Evolutionary conservation across 805 yeast species (phyloP), one percentile per base, ranked within the genome.

Genomic region (Lipomyces starkeyi): DNA sequence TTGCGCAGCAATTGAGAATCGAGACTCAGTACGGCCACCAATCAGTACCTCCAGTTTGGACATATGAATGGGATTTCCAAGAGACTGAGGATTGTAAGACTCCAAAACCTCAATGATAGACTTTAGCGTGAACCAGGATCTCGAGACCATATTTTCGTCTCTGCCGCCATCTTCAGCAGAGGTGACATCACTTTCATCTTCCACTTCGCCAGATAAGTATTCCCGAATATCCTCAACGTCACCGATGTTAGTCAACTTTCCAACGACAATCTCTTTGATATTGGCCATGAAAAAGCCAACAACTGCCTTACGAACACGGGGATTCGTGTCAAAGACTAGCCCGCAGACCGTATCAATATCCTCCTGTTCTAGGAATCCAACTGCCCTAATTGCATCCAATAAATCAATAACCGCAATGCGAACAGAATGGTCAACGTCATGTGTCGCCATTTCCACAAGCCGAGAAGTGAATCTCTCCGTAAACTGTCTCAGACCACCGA

Each of bases 401-500:
- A 91, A 79, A 25, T 79, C 75, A 2, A 88, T 80, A 4, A 90
- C 82, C 62, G 82, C 76, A 4, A 81, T 74, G 73, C 88, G 84
- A 1, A 89, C 91, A 53, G 81, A 81, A 14, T 79, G 70, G 71
- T 88, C 93, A 3, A 83, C 77, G 73, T 88, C 92, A 64, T 80
- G 79, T 27, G 82, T 73, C 0, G 87, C 86, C 74, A 91, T 90
- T 62, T 88, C 89, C 27, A 91, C 79, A 40, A 92, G 77, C 73
- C 91, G 87, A 4, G 78, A 78, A 71, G 88, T 87, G 78, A 89
- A 90, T 69, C 92, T 83, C 67, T 89, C 91, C 1, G 94, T 87
- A 76, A 93, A 93, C 73, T 88, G 93, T 65, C 91, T 83, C 53
- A 93, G 83, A 0, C 93, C 91, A 0, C 88, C 80, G n/a, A 84